A percentile compares a stretch with the other conserved stretches of the same genome.
phyloP scores from a whole-genome alignment of 2,329 filamentous ascomycete genomes.

The Alternaria sp. region DNA sequence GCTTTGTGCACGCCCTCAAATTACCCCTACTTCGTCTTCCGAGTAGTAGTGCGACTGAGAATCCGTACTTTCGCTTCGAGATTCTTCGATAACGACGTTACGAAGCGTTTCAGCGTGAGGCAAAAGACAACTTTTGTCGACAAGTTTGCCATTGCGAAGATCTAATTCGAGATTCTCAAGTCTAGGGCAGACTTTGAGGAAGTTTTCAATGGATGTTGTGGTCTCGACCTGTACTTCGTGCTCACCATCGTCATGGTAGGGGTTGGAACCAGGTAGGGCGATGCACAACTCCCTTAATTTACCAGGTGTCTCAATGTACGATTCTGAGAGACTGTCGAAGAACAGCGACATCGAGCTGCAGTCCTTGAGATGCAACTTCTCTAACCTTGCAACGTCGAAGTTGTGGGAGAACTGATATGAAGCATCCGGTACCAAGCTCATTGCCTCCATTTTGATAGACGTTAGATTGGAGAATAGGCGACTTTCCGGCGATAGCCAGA shows the following conservation, averaged over 20 bases:
- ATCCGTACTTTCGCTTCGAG: neutral
- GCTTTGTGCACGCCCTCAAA: neutral
- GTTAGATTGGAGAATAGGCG: neutral
- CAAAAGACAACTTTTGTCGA: neutral
- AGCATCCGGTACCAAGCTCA: neutral
- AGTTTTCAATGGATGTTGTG: neutral
- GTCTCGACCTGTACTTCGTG: neutral
- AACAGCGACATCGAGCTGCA: neutral
- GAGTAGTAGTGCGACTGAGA: neutral
- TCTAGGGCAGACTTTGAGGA: neutral
- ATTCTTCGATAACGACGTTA: neutral
- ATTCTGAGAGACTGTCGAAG: neutral
- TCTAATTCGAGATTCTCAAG: neutral
- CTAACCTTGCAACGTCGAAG: neutral
- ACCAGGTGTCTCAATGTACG: neutral
- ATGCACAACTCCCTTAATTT: neutral
- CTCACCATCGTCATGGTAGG: neutral
- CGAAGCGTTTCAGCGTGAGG: neutral
- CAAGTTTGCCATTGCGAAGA: neutral
- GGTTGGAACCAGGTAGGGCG: no score
- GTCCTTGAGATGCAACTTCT: neutral
- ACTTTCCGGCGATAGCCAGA: neutral
- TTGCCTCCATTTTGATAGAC: neutral
- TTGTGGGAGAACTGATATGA: neutral
- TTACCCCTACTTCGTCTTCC: neutral